A percentile compares a stretch with the other conserved stretches of the same genome.
Conservation (phyloP, 192 early-diverging fungal species). For the Chytriomyces sp. region DNA sequence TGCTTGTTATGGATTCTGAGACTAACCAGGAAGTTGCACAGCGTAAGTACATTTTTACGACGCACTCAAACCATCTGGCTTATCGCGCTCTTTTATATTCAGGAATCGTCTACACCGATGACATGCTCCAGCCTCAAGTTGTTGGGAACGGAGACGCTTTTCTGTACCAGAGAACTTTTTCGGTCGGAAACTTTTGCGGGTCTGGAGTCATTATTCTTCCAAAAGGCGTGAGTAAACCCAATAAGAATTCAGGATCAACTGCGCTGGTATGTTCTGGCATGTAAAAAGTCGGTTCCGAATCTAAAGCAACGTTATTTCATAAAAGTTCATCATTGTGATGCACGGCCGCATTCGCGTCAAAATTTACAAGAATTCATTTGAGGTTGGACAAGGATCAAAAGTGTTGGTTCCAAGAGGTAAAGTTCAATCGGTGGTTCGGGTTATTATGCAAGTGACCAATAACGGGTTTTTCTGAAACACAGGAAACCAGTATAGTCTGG, state of each 20-base stretch:
- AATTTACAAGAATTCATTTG: slow-evolving; percentile 55
- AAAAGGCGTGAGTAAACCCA: slow-evolving; percentile 56
- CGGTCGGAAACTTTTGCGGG: slow-evolving; percentile 57
- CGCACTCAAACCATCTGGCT: not conserved
- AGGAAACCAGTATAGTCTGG: slow-evolving; percentile 52
- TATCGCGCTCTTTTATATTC: not conserved
- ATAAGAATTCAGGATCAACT: slow-evolving; percentile 49
- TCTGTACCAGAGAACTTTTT: slow-evolving; percentile 60
- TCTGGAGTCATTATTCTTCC: slow-evolving; percentile 59
- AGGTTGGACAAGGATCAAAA: slow-evolving; percentile 41
- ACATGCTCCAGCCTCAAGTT: slow-evolving; percentile 39
- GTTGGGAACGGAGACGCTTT: slow-evolving; percentile 40
- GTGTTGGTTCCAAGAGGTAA: slow-evolving; percentile 64
- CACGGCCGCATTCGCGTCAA: slow-evolving; percentile 48
- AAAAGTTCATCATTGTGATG: slow-evolving; percentile 45
- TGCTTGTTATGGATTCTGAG: slow-evolving; percentile 43
- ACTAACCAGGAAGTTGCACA: slow-evolving; percentile 43
- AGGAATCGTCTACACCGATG: slow-evolving; percentile 49
- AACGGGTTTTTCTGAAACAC: not conserved
- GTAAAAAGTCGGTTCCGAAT: not conserved
- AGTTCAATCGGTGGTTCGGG: not conserved
- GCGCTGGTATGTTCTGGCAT: slow-evolving; percentile 50
- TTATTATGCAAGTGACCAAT: not conserved
- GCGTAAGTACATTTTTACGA: slow-evolving; percentile 26
- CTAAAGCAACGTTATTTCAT: not conserved